Conservation (phyloP, 352 stramenopile genomes). For the Aphanomyces invadans region DNA sequence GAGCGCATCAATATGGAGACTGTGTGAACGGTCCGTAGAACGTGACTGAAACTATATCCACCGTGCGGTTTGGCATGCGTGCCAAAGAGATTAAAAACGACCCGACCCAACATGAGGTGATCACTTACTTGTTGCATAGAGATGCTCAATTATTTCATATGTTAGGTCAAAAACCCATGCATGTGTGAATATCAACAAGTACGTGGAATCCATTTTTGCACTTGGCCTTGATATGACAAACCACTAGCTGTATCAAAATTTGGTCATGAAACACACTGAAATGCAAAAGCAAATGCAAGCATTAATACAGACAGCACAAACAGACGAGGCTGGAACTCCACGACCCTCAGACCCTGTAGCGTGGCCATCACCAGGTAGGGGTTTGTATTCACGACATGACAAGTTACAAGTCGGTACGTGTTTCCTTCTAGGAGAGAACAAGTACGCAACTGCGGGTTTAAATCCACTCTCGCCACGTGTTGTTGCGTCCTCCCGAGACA, state of each 20-base stretch:
- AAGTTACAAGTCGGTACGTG: not conserved
- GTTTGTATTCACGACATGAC: not conserved
- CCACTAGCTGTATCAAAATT: conserved; percentile 64
- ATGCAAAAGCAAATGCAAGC: conserved; percentile 16
- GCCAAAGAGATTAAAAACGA: conserved; percentile 81
- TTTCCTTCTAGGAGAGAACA: not conserved
- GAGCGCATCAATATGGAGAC: not conserved
- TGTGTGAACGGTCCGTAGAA: too few species aligned
- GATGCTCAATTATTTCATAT: conserved; percentile 25
- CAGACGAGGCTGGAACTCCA: too few species aligned
- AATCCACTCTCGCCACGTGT: too few species aligned
- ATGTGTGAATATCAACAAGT: conserved; percentile 16
- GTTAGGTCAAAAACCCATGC: not conserved
- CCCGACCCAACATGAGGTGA: conserved; percentile 30
- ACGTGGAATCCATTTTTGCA: too few species aligned
- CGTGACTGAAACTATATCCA: conserved; percentile 72
- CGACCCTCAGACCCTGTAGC: too few species aligned
- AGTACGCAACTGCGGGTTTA: too few species aligned
- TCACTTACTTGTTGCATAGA: not conserved
- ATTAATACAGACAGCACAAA: not conserved
- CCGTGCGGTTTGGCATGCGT: conserved; percentile 56
- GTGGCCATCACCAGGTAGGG: not conserved
- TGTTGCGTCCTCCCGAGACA: too few species aligned
- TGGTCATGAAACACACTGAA: conserved; percentile 54
- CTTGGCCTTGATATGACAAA: too few species aligned